Evolutionary conservation across 2,329 filamentous ascomycete genomes (phyloP), one percentile per base, ranked within the genome.

Genomic region (Fusarium buharicum): DNA sequence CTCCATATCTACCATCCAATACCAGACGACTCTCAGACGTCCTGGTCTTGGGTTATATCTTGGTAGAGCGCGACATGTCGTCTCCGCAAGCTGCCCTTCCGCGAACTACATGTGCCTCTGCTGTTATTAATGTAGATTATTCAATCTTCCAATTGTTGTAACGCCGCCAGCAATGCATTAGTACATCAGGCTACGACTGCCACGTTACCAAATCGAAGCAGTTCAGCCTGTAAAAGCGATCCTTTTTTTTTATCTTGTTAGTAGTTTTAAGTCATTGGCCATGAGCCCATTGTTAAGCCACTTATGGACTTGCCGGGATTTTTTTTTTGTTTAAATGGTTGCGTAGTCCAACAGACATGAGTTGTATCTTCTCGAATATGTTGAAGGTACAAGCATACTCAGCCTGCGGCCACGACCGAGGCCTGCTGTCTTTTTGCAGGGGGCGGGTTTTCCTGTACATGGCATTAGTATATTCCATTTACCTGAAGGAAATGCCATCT

Each of bases 381-480:
- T 46, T 28, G 27, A 12, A 34, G 17, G n/a, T 27, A 37, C 11
- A 22, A 40, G 31, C 49, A 59, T 64, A 64, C 62, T 75, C 62
- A 79, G 55, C 77, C 76, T 52, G 73, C 77, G 45, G 77, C 76
- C 14, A 74, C 76, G 50, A 79, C 69, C 6, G 78, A 79, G 30
- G 78, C 72, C 61, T 79, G 76, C 47, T 79, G 77, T 56, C 77
- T 71, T 63, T 80, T 80, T 14, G 77, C 75, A 22, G 77, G 74
- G 27, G 76, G 75, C 34, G 73, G 64, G 18, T 74, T 75, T 49
- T 78, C 77, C 77, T 79, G 53, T 38, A 36, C 30, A 38, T 38
- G 14, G 12, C 18, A 65, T 76, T 64, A 77, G 73, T 66, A 64
- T 54, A 47, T 48, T 55, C 49, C 44, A 27, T 50, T 50, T 55